Evolutionary conservation across 2,329 filamentous ascomycete species (phyloP).

Genomic region (Calonectria leucothoes): DNA sequence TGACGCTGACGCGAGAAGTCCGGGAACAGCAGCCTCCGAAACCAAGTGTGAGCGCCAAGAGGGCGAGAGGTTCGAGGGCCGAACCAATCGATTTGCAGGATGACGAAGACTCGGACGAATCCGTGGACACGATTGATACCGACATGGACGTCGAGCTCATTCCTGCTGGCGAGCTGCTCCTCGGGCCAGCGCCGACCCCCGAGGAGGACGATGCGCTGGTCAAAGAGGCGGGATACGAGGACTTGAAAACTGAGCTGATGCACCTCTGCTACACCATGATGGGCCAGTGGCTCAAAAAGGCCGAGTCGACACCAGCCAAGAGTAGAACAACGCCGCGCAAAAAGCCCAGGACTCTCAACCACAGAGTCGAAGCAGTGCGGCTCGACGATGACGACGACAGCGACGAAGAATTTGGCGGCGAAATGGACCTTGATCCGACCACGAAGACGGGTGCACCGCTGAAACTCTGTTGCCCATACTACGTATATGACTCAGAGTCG

Average conservation of each 20-base stretch:
- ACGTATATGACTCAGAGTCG: not conserved
- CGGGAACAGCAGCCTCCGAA: no score
- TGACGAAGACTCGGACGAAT: not conserved
- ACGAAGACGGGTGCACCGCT: not conserved
- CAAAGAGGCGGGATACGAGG: no score
- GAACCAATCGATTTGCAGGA: not conserved
- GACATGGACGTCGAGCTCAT: not conserved
- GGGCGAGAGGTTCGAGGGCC: not conserved
- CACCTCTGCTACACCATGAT: not conserved
- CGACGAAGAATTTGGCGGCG: not conserved
- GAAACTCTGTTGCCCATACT: not conserved
- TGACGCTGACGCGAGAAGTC: no score
- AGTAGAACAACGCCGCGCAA: not conserved
- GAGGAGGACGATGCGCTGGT: not conserved
- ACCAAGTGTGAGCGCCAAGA: not conserved
- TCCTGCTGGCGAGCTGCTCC: no score
- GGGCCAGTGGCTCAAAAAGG: not conserved
- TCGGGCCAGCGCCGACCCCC: no score
- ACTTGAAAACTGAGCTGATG: not conserved
- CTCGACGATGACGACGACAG: not conserved
- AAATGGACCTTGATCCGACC: not conserved
- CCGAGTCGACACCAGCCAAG: not conserved
- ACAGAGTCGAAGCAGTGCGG: not conserved
- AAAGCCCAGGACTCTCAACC: not conserved
- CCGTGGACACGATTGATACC: not conserved